Evolutionary conservation across 1,284 basidiomycete species (phyloP), one percentile per base, ranked within the genome.

Genomic region (Cerioporus squamosus): DNA sequence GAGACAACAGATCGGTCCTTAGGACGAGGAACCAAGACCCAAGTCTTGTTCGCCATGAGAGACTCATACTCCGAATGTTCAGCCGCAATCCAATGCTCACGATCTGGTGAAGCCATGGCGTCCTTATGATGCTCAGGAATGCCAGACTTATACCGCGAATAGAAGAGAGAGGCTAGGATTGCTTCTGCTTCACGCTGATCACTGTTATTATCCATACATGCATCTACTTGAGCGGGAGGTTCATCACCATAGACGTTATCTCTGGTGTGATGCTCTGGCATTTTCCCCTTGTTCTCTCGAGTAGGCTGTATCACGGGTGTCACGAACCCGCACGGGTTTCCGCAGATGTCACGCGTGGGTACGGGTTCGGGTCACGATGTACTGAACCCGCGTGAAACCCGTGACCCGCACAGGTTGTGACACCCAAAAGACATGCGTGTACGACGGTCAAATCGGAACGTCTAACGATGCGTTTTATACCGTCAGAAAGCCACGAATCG

Each of bases 71-170:
- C 43, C 29, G 43, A 26, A 20, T 38, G 22, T 24, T 53, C 42
- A 33, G 42, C 51, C 36, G 8, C 48, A 40, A 6, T 20, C 48
- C 38, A 50, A 12, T 31, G 23, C 10, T 6, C 43, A 8, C n/a
- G 14, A 18, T 53, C 43, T 17, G 51, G 29, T 23, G 43, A 51
- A 23, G 22, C 24, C 39, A 51, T 51, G 23, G 49, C 49, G 5
- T 51, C 49, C 49, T 31, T 26, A 43, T 51, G 39, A 20, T 14
- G 29, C 10, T 51, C 22, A 39, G 49, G 49, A 51, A 51, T 24
- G 17, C 49, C 39, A 43, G 44, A 5, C 40, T 51, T 51, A 26
- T 29, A 51, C 51, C 23, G 51, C 10, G 43, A 44, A 36, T 18
- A 7, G 23, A 20, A 18, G 20, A 53, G 14, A 36, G 24, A 36